phyloP scores from a whole-genome alignment of 2,329 filamentous ascomycete genomes.

The Chlorencoelia australis region DNA sequence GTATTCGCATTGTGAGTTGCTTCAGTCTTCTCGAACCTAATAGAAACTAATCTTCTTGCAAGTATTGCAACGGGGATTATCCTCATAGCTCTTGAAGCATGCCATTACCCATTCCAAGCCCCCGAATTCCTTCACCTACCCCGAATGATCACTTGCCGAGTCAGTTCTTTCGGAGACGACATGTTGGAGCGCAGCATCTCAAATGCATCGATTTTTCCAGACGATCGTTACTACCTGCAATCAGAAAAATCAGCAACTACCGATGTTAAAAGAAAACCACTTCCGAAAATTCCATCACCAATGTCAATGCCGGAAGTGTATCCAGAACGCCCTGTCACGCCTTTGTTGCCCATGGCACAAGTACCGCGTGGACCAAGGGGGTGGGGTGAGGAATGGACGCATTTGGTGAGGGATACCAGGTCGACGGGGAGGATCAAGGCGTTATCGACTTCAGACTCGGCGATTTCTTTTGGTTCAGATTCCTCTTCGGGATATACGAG shows the following conservation, averaged over 20 bases:
- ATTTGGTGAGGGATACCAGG: constrained; percentile 9
- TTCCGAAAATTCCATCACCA: constrained; percentile 3
- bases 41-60: not conserved
- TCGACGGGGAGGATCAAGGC: constrained; percentile 5
- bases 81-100: constrained; percentile 20
- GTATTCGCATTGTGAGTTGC: constrained; percentile 16
- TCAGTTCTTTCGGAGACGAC: constrained; percentile 14
- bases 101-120: constrained; percentile 18
- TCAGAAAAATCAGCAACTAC: no score
- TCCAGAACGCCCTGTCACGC: constrained; percentile 10
- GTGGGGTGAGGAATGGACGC: constrained; percentile 18
- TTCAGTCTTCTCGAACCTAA: not conserved
- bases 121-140: constrained; percentile 6
- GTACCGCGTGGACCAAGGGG: constrained; percentile 3
- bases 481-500: constrained; percentile 12
- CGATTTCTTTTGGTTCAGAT: constrained; percentile 14
- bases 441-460: constrained; percentile 13
- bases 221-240: no score
- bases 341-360: constrained; percentile 6
- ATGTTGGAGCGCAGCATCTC: constrained; percentile 14
- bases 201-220: constrained; percentile 6
- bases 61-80: constrained; percentile 18
- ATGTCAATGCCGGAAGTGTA: constrained; percentile 5
- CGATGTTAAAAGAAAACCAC: constrained; percentile 12
- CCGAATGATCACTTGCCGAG: constrained; percentile 10